A percentile compares a stretch with the other conserved stretches of the same genome.
Conservation (phyloP, 139 green algal genomes). For the Volvox reticuliferus region DNA sequence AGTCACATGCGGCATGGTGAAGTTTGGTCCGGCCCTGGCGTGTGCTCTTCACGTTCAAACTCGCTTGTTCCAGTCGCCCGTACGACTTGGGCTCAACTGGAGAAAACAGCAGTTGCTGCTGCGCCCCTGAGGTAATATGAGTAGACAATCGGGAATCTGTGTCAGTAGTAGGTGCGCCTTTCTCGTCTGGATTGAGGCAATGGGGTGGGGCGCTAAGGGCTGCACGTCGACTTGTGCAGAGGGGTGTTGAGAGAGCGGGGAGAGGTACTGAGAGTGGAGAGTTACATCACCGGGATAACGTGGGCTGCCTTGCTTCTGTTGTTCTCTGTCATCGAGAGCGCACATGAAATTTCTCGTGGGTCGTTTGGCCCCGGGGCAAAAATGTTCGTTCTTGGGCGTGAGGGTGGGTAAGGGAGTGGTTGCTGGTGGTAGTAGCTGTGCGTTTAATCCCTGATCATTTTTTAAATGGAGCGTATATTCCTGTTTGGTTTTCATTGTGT, state of each 20-base stretch:
- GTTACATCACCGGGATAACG: neutral
- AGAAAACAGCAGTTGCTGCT: neutral
- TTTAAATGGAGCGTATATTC: slow-evolving; percentile 13
- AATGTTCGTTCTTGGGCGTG: neutral
- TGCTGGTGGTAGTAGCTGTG: neutral
- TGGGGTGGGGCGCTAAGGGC: neutral
- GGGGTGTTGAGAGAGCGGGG: too few relatives aligned
- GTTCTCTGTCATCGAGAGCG: neutral
- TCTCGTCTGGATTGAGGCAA: neutral
- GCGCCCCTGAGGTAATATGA: slow-evolving; percentile 4
- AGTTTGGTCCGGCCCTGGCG: neutral
- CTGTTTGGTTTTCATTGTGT: slow-evolving; percentile 1
- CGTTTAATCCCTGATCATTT: slow-evolving; percentile 20
- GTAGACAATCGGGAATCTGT: neutral
- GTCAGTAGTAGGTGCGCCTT: neutral
- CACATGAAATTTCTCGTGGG: neutral
- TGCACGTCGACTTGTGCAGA: neutral
- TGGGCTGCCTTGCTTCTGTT: neutral
- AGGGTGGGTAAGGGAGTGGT: neutral
- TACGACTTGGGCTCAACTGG: neutral
- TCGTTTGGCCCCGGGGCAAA: neutral
- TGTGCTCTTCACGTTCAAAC: neutral
- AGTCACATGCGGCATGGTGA: too few relatives aligned
- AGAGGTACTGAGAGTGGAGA: neutral
- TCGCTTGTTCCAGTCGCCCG: neutral